Evolutionary conservation across 371 early-diverging fungal genomes (phyloP), one percentile per base, ranked within the genome.

Genomic region (Vavraia culicis): DNA sequence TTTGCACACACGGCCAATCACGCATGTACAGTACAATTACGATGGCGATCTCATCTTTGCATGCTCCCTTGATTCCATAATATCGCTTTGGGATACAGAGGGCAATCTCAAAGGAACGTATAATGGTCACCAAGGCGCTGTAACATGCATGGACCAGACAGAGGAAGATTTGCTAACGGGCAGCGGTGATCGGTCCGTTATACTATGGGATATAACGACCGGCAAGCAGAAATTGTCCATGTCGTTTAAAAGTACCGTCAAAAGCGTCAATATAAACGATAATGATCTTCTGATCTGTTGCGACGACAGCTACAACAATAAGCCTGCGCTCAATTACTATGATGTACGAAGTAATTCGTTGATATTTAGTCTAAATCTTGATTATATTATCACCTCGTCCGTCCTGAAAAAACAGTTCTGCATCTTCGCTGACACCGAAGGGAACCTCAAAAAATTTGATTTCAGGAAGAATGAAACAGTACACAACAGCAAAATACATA

Each of bases 21-120:
- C 93, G 43, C 83, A 85, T 67, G 78, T 98, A 67, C 85, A 84
- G 72, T 94, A 88, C 78, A 93, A 98, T 76, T 62, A 76, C 42
- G 95, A 94, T 62, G 99, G 96, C 49, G 99, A 98, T 73, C 74
- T 98, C 44, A 72, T 98, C 54, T 91, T 95, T 73, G 78, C 87
- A 1, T 82, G 79, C 40, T 80, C 86, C 19, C 90, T 89, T 73
- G 91, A 94, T 76, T 79, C 77, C 52, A 75, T 78, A 36, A 78
- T 82, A 45, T 82, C 78, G 59, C 85, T 84, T 42, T 90, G 89
- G 85, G 85, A 80, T 65, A 78, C 88, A 70, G 88, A 86, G 63
- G 95, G 95, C 56, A 88, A 91, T 72, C 78, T 85, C 41, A 72
- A 91, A 14, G 95, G 95, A 39, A 82, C 83, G 23, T 94, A 82